Percentiles rank a stretch among this genome's conserved stretches.
These are phyloP conservation scores for Chara braunii DNA, from an alignment of 139 green algal species.

Conservation along the genomic window DNA sequence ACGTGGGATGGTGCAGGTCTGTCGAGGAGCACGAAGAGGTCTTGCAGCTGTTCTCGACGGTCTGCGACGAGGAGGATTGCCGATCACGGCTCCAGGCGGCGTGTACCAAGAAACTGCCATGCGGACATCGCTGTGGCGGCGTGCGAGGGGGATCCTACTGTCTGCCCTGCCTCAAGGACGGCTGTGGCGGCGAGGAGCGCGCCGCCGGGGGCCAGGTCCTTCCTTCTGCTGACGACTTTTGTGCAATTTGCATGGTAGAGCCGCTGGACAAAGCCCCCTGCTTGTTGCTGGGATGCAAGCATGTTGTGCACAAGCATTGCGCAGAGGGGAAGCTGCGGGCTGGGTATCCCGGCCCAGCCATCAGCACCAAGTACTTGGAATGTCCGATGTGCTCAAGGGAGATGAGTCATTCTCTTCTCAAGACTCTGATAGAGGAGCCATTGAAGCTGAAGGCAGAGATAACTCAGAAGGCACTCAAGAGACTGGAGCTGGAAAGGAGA, in stretches of 20 bases:
- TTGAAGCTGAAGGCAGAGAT: conserved; percentile 3
- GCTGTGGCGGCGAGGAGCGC: background rate
- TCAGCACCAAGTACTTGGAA: conserved; percentile 41
- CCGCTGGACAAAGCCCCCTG: background rate
- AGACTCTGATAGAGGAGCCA: background rate
- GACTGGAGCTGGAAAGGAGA: background rate
- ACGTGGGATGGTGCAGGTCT: background rate
- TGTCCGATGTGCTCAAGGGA: conserved; percentile 39
- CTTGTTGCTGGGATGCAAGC: conserved; percentile 13
- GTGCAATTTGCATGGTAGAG: conserved; percentile 29
- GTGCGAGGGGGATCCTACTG: conserved; percentile 21
- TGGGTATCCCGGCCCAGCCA: conserved; percentile 20
- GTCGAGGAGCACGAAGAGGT: background rate
- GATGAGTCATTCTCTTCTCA: conserved; percentile 35
- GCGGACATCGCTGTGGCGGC: conserved; percentile 27
- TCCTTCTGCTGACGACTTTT: conserved; percentile 13
- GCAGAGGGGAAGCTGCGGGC: conserved; percentile 3
- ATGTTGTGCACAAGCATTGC: conserved; percentile 24
- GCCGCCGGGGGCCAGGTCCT: too few relatives aligned
- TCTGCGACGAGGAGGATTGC: conserved; percentile 7
- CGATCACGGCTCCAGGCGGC: background rate
- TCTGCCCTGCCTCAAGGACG: conserved; percentile 31
- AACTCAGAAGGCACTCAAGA: background rate
- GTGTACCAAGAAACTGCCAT: conserved; percentile 11
- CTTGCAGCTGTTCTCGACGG: background rate